phyloP scores from a whole-genome alignment of 176 grass and related monocot genomes.

The Secale cereale region DNA sequence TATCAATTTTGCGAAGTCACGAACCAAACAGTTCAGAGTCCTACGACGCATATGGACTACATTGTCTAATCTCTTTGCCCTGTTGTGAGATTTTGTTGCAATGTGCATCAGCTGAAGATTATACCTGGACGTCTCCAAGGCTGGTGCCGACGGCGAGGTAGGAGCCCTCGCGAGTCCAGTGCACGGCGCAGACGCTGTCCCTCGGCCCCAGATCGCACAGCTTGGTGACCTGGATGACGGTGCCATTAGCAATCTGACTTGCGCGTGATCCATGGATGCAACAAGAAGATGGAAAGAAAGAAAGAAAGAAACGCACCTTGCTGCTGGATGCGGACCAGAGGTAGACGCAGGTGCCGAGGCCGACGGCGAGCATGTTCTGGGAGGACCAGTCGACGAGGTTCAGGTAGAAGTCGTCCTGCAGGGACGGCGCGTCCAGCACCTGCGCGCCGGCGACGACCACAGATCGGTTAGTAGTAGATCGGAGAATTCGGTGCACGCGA shows the following conservation, averaged over 20 bases:
- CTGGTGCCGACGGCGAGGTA: constrained; percentile 89
- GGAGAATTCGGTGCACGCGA: background rate
- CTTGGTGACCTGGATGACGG: constrained; percentile 62
- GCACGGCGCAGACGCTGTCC: constrained; percentile 82
- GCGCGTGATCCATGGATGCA: background rate
- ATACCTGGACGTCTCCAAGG: constrained; percentile 92
- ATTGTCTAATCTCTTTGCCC: no score
- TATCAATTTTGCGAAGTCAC: no score
- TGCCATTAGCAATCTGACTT: background rate
- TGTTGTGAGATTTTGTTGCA: no score
- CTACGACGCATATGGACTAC: background rate
- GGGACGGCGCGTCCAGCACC: constrained; percentile 89
- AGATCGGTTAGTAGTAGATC: background rate
- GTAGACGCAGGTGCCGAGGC: constrained; percentile 87
- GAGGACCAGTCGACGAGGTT: constrained; percentile 98
- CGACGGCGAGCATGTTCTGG: constrained; percentile 88
- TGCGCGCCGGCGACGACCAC: background rate
- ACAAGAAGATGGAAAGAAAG: background rate
- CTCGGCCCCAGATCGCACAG: constrained; percentile 81
- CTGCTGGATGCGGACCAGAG: constrained; percentile 92
- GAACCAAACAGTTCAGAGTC: background rate
- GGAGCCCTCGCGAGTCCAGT: constrained; percentile 92
- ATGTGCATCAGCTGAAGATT: background rate
- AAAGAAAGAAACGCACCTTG: constrained; percentile 40
- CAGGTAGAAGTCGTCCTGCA: constrained; percentile 97